Evolutionary conservation across 805 yeast species (phyloP).

Genomic region (Pichia scutulata): DNA sequence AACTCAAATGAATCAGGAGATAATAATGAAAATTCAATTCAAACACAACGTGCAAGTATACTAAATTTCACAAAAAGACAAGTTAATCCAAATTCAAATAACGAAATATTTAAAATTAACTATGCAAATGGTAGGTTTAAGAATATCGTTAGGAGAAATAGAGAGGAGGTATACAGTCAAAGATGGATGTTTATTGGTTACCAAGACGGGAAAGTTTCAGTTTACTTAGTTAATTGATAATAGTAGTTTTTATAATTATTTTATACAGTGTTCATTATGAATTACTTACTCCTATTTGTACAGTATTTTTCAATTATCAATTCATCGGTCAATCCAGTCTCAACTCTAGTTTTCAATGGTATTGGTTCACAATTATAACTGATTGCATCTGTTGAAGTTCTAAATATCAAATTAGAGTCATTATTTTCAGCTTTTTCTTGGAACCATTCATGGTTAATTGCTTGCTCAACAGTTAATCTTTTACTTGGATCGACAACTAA

Average conservation of each 20-base stretch:
- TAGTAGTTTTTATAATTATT: not conserved
- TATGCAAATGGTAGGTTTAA: slow-evolving; percentile 28
- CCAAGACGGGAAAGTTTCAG: slow-evolving; percentile 27
- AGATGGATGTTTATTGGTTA: slow-evolving; percentile 27
- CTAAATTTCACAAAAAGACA: slow-evolving; percentile 21
- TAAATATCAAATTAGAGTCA: not conserved
- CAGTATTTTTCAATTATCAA: slow-evolving; percentile 14
- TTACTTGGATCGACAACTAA: slow-evolving; percentile 45
- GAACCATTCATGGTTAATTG: slow-evolving; percentile 41
- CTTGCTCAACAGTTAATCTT: slow-evolving; percentile 34
- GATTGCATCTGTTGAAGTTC: slow-evolving; percentile 20
- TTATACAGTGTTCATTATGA: not conserved
- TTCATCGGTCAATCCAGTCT: slow-evolving; percentile 20
- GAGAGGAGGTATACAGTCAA: slow-evolving; percentile 18
- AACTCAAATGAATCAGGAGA: slow-evolving; percentile 4
- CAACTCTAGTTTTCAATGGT: slow-evolving; percentile 20
- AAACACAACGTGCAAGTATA: slow-evolving; percentile 16
- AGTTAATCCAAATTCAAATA: slow-evolving; percentile 7
- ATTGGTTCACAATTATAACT: slow-evolving; percentile 23
- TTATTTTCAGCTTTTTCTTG: not conserved
- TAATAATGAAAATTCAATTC: slow-evolving; percentile 11
- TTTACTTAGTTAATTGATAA: slow-evolving; percentile 14
- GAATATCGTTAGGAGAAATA: slow-evolving; percentile 25
- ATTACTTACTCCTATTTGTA: not conserved
- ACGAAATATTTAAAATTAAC: not conserved